Evolutionary conservation across 148 eudicot species (phyloP), one percentile per base, ranked within the genome.

Genomic region (Rhododendron williamsianum): DNA sequence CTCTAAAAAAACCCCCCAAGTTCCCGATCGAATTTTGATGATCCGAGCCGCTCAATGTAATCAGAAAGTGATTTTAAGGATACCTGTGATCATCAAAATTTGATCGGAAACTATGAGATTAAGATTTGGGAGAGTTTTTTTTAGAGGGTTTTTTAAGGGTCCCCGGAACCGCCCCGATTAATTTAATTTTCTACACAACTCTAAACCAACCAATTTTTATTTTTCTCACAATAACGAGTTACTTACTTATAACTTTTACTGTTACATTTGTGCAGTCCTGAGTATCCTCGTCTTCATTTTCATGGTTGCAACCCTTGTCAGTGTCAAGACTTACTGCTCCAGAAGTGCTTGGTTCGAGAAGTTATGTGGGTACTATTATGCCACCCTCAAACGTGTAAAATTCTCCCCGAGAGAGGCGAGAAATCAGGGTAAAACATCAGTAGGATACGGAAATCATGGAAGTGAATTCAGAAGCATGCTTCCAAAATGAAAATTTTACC

Each of bases 301-400:
- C 33, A 18, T 79, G 77, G 84, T 74, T 83, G 90, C 81, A 41
- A 78, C 73, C 30, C 56, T 88, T 43, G 16, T 80, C 43, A 18
- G 77, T 85, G 84, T 86, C 63, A 88, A 88, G 87, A 69, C 38
- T 13, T 82, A 67, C 67, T 77, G 23, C 56, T 88, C 77, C 49
- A 88, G 82, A 82, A 49, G 18, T 8, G 33, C 60, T 81, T 82
- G 81, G 82, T 56, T 43, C 35, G 88, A 60, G 82, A 86, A 56
- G 82, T 60, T 56, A 58, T n/a, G 56, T 0, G 30, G 41, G 46
- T 18, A 30, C 30, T 30, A 51, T 18, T 30, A 3, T 65, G 52
- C 78, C 23, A 23, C 54, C 84, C 38, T 82, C 71, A 67, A 69
- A 15, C 58, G 33, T 15, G 78, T 41, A 25, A 83, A 41, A 46